Base-by-base conservation (phyloP, 2,329 filamentous ascomycete genomes). In the Aotearoamyces nothofagi region DNA sequence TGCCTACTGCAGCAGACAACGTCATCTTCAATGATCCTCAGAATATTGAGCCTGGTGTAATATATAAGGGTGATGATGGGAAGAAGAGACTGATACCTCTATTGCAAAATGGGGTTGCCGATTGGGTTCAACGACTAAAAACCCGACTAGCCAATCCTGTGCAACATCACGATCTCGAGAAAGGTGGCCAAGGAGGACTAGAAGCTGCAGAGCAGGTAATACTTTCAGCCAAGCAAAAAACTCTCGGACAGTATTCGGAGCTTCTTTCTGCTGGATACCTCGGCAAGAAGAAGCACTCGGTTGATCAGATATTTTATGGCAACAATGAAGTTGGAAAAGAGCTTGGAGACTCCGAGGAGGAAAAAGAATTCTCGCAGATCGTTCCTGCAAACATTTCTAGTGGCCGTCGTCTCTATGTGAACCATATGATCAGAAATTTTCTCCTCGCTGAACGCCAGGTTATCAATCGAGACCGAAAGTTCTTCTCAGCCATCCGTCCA, bases 321-420 rank as follows among this genome's bases (percentile, higher is more conserved):
- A 38, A 35, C 10, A 33, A 36, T 17, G 17, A 27, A 9, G 33
- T 46, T 19, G 47, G 47, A 32, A 34, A 51, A 32, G 39, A 47
- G 27, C 31, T 51, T 5, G 19, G 39, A 6, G 26, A 34, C 15
- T 38, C 38, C 14, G 45, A 50, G 16, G 34, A 45, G 9, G 39
- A 36, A n/a, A 33, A 46, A n/a, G 41, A 46, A 32, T 29, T 43
- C 12, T 40, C 41, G 15, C 33, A 35, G 4, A 35, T 35, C 9
- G 19, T 31, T 25, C 29, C 36, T 15, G 3, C 28, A 35, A 30
- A 32, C 2, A 41, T 61, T 1, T 55, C 60, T 2, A 45, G 47
- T 4, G 65, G 62, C 0, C 57, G 54, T 17, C 54, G 58, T 23
- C 39, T 56, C 2, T 63, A 59, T 30, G 55, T 62, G 3, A 41